These are phyloP conservation scores for Trichothecium sympodiale DNA, from an alignment of 2,329 filamentous ascomycete species.

Conservation along the genomic window DNA sequence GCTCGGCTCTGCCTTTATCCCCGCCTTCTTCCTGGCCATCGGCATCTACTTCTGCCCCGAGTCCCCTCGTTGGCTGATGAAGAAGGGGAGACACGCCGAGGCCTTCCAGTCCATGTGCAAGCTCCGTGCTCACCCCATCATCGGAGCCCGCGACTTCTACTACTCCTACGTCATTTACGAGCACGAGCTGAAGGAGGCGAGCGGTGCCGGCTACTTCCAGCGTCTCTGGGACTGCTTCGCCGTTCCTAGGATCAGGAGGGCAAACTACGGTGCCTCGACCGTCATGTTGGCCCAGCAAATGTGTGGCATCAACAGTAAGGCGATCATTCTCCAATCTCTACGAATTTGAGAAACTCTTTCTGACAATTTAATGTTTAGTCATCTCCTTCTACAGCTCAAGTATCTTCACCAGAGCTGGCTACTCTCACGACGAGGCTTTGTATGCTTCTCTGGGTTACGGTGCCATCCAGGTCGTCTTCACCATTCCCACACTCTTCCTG, in stretches of 20 bases:
- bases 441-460: conserved; percentile 21
- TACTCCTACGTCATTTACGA: conserved; percentile 7
- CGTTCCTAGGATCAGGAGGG: conserved; percentile 5
- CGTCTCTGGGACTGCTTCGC: conserved; percentile 6
- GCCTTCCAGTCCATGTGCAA: conserved; percentile 41
- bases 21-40: conserved; percentile 37
- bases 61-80: conserved; percentile 47
- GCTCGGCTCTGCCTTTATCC: conserved; percentile 45
- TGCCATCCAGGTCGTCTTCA: conserved; percentile 20
- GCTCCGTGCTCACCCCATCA: conserved; percentile 10
- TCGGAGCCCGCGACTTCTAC: conserved; percentile 9
- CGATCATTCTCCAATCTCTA: too few species aligned
- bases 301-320: conserved; percentile 5
- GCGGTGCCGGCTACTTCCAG: conserved; percentile 3
- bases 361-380: conserved; percentile 14
- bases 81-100: conserved; percentile 43
- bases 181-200: conserved; percentile 3
- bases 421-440: conserved; percentile 15
- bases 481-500: conserved; percentile 16
- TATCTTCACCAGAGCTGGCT: conserved; percentile 17
- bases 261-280: conserved; percentile 7
- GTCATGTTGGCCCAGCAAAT: conserved; percentile 7
- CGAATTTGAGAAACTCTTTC: too few species aligned
- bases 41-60: conserved; percentile 55
- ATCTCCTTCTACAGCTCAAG: conserved; percentile 20